These are phyloP conservation scores for Blumeriella jaapii DNA, from an alignment of 2,329 filamentous ascomycete genomes.

Conservation along the genomic window DNA sequence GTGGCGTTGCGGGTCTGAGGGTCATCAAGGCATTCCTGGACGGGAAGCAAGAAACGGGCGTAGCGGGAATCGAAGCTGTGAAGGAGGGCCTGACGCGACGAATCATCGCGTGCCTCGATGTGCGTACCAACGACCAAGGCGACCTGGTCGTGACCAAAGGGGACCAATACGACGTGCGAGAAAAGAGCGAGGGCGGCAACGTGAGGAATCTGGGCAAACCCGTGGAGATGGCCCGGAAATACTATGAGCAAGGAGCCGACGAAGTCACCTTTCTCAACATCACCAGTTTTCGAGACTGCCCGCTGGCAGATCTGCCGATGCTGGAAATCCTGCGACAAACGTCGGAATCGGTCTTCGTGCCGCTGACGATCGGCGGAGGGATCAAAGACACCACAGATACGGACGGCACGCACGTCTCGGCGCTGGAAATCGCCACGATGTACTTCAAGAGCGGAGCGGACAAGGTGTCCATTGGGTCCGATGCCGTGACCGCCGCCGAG, in stretches of 20 bases:
- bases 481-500: conserved; percentile 87
- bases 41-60: conserved; percentile 41
- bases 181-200: conserved; percentile 56
- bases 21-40: conserved; percentile 78
- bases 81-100: conserved; percentile 73
- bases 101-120: conserved; percentile 92
- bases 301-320: conserved; percentile 87
- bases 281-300: conserved; percentile 92
- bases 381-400: conserved; percentile 88
- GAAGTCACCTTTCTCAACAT: conserved; percentile 98
- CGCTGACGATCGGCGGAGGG: conserved; percentile 87
- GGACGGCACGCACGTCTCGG: conserved; percentile 75
- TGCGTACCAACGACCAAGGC: conserved; percentile 84
- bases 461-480: conserved; percentile 93
- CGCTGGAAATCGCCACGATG: conserved; percentile 85
- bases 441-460: conserved; percentile 97
- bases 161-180: conserved; percentile 95
- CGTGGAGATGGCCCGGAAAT: conserved; percentile 83
- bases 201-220: conserved; percentile 95
- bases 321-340: conserved; percentile 81
- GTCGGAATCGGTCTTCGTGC: conserved; percentile 88
- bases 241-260: conserved; percentile 94
- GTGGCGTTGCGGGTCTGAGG: conserved; percentile 74
- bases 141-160: conserved; percentile 97
- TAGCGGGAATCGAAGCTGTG: conserved; percentile 21